These are phyloP conservation scores for Dentiscutata heterogama DNA, from an alignment of 371 early-diverging fungal genomes.

Conservation along the genomic window DNA sequence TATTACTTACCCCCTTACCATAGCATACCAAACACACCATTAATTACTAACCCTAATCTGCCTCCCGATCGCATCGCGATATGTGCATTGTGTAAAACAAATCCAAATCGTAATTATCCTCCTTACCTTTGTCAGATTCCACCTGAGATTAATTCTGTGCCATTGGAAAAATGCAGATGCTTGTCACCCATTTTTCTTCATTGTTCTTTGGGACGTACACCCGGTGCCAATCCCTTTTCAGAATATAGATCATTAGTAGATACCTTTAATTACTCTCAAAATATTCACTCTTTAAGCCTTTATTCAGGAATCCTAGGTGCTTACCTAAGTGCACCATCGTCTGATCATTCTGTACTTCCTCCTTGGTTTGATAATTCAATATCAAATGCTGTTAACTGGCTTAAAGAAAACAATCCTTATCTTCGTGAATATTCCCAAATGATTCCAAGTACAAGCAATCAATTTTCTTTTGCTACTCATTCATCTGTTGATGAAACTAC, in stretches of 20 bases:
- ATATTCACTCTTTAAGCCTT: neutral
- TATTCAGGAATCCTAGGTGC: slow-evolving; percentile 26
- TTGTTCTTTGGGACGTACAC: neutral
- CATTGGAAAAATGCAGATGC: neutral
- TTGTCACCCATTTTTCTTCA: neutral
- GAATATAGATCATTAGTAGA: slow-evolving; percentile 14
- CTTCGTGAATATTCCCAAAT: neutral
- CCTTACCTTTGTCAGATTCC: neutral
- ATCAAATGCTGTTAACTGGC: neutral
- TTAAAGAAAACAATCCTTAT: slow-evolving; percentile 18
- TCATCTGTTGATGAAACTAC: neutral
- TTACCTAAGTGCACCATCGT: neutral
- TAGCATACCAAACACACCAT: neutral
- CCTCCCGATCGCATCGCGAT: neutral
- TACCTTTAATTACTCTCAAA: slow-evolving; percentile 1
- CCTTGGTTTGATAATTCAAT: slow-evolving; percentile 17
- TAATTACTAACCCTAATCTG: neutral
- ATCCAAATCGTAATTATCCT: neutral
- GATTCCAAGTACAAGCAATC: neutral
- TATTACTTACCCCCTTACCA: no score
- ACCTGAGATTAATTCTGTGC: neutral
- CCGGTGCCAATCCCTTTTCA: neutral
- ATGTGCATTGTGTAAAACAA: neutral
- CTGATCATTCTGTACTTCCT: neutral
- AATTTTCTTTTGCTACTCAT: slow-evolving; percentile 9